Evolutionary conservation across 164 flowering plant species (phyloP), one percentile per base, ranked within the genome.

Genomic region (Nymphaea thermarum): DNA sequence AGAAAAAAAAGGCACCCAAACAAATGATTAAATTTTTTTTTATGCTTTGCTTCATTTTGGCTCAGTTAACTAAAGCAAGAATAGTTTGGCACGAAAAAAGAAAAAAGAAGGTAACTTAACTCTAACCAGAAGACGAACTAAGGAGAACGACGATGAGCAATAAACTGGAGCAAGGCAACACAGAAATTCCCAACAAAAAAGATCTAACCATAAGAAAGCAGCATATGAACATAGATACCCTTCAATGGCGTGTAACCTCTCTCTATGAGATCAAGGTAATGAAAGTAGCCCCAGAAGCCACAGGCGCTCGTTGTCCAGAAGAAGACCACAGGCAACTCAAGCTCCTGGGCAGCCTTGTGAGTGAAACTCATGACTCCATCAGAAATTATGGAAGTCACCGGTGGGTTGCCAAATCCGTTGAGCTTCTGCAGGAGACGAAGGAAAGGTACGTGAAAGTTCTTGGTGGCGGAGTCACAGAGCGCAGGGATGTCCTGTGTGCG

Each of bases 401-500:
- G 47, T 43, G 90, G 88, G 25, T 71, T 71, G 2, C 62, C 75
- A 0, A 74, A 43, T 6, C 61, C 71, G 51, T 77, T 77, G 11
- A 82, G 73, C 77, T 60, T 72, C 0, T 4, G 3, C 17, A 83
- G 14, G 3, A 84, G 75, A 43, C 77, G 75, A 3, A 60, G 43
- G 6, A 79, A 73, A 3, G 85, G 79, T 15, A 18, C 42, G 4
- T 42, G 25, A 44, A 18, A 51, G 60, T 63, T 67, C 43, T 53
- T 5, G 3, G 75, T 15, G 72, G 75, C 77, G 0, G 82, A 76
- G 7, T 71, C 77, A 47, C 87, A 80, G 2, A 87, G 71, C 3
- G 77, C 43, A 0, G 80, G 76, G 41, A 80, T 42, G 66, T 85
- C 79, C 60, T 82, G 86, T 2, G 87, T 82, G 1, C 82, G 79